A percentile compares a stretch with the other conserved stretches of the same genome.
phyloP scores from a whole-genome alignment of 2,329 filamentous ascomycete species.

The Colletotrichum tanaceti region DNA sequence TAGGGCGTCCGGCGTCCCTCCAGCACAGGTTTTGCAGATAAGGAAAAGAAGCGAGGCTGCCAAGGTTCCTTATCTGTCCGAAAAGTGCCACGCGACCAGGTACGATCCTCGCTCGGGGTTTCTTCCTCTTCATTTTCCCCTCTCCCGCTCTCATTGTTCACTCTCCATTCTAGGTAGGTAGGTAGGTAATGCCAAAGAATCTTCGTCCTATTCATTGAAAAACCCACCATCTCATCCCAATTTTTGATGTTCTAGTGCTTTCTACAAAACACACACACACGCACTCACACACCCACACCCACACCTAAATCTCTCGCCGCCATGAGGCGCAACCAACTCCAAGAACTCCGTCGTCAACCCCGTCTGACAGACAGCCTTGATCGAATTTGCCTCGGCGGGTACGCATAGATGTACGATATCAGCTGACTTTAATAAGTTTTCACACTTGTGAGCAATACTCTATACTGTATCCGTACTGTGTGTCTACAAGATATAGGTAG shows the following conservation, averaged over 20 bases:
- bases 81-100: not conserved
- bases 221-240: not conserved
- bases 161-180: not conserved
- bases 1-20: not conserved
- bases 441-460: too few species aligned
- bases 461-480: not conserved
- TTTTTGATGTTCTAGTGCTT: not conserved
- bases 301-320: not conserved
- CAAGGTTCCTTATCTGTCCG: constrained; percentile 20
- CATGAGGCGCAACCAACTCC: not conserved
- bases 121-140: not conserved
- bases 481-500: too few species aligned
- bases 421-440: too few species aligned
- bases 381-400: constrained; percentile 1
- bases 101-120: constrained; percentile 14
- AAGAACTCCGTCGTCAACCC: not conserved
- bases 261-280: too few species aligned
- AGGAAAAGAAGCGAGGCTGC: constrained; percentile 5
- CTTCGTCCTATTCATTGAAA: not conserved
- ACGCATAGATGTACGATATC: not conserved
- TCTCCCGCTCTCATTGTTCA: not conserved
- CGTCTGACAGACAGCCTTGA: not conserved
- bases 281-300: too few species aligned
- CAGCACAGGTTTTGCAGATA: too few species aligned
- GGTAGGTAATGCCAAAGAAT: not conserved